phyloP scores from a whole-genome alignment of 2,329 filamentous ascomycete genomes.

The Colletotrichum nymphaeae region DNA sequence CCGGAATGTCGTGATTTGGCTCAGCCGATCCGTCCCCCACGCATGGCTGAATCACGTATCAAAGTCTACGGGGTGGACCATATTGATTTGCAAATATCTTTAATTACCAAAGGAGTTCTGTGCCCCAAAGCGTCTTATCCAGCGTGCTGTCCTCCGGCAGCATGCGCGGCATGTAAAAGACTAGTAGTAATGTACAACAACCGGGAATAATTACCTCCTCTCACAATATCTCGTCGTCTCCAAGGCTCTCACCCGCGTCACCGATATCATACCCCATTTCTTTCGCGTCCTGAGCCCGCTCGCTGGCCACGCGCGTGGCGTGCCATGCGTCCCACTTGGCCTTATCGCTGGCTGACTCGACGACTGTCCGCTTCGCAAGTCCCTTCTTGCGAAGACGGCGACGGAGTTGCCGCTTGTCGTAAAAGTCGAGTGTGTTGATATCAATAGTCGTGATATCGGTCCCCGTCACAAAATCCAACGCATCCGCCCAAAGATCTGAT shows the following conservation, averaged over 20 bases:
- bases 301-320: conserved; percentile 50
- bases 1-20: background rate
- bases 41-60: background rate
- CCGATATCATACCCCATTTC: conserved; percentile 53
- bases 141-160: conserved; percentile 3
- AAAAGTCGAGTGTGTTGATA: conserved; percentile 55
- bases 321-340: conserved; percentile 59
- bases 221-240: conserved; percentile 45
- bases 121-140: conserved; percentile 18
- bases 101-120: conserved; percentile 6
- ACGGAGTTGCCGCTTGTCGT: conserved; percentile 59
- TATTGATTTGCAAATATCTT: background rate
- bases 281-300: conserved; percentile 51
- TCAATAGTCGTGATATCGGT: conserved; percentile 58
- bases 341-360: conserved; percentile 52
- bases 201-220: conserved; percentile 22
- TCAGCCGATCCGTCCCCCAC: background rate
- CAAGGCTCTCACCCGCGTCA: conserved; percentile 48
- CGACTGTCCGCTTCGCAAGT: conserved; percentile 48
- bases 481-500: conserved; percentile 60
- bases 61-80: background rate
- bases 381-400: conserved; percentile 63
- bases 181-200: conserved; percentile 19
- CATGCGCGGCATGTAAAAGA: background rate
- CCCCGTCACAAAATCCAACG: conserved; percentile 57